Evolutionary conservation across 441 rosid genomes (phyloP).

Genomic region (Biscutella auriculata): DNA sequence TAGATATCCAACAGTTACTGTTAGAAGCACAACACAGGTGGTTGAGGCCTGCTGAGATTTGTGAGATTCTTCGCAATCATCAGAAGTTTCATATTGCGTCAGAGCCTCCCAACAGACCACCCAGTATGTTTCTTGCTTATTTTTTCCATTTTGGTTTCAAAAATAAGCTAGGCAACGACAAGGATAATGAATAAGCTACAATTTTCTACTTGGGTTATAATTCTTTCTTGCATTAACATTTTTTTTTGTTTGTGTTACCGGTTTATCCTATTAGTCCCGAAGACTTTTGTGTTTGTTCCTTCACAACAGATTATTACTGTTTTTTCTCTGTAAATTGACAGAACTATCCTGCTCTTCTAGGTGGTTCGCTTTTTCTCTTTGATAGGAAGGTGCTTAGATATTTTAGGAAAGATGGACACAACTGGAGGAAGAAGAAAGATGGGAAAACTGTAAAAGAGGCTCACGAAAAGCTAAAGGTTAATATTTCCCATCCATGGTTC

Average conservation of each 20-base stretch:
- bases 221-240: too few species aligned
- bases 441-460: constrained; percentile 95
- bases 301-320: too few species aligned
- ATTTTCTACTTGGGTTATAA: too few species aligned
- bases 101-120: constrained; percentile 71
- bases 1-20: constrained; percentile 70
- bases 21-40: constrained; percentile 85
- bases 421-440: constrained; percentile 92
- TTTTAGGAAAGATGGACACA: constrained; percentile 93
- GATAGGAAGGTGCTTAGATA: constrained; percentile 91
- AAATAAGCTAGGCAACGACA: too few species aligned
- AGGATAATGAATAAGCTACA: not conserved
- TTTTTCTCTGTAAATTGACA: constrained; percentile 12
- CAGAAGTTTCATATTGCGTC: constrained; percentile 63
- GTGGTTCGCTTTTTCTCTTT: constrained; percentile 94
- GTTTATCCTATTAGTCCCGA: too few species aligned
- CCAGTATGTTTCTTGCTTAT: constrained; percentile 52
- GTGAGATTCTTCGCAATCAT: constrained; percentile 81
- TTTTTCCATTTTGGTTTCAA: too few species aligned
- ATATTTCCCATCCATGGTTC: too few species aligned
- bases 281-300: too few species aligned
- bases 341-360: constrained; percentile 26
- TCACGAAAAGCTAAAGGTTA: constrained; percentile 88
- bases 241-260: too few species aligned
- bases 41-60: constrained; percentile 93